phyloP scores from a whole-genome alignment of 192 early-diverging fungal genomes.

The Haplosporangium gracile region DNA sequence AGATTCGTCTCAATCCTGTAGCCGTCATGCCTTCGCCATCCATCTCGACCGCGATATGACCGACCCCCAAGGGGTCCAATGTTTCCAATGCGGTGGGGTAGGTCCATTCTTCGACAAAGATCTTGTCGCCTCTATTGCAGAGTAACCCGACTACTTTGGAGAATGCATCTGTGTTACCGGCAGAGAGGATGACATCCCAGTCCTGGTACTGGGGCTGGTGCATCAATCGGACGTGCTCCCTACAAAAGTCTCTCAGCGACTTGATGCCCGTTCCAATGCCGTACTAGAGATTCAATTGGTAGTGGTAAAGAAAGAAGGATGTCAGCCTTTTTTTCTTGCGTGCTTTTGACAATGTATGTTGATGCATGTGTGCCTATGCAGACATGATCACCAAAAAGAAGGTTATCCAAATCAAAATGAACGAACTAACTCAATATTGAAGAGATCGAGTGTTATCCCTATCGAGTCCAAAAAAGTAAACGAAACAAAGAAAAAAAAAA shows the following conservation, averaged over 20 bases:
- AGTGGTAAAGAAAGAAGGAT: not conserved
- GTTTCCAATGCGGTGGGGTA: slow-evolving; percentile 72
- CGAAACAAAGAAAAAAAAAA: not conserved
- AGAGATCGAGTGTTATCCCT: not conserved
- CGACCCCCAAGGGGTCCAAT: slow-evolving; percentile 64
- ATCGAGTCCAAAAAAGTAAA: slow-evolving; percentile 9
- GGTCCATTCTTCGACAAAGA: slow-evolving; percentile 75
- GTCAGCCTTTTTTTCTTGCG: not conserved
- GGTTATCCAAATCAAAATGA: not conserved
- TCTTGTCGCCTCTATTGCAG: slow-evolving; percentile 67
- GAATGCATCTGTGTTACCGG: slow-evolving; percentile 74
- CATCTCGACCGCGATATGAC: slow-evolving; percentile 63
- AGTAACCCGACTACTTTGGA: slow-evolving; percentile 70
- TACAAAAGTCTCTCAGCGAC: slow-evolving; percentile 60
- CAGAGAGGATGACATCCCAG: slow-evolving; percentile 75
- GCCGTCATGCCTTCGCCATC: slow-evolving; percentile 75
- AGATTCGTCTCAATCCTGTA: slow-evolving; percentile 60
- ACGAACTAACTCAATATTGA: not conserved
- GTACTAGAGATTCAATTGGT: slow-evolving; percentile 61
- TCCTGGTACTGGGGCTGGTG: slow-evolving; percentile 68
- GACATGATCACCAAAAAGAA: not conserved
- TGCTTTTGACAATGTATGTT: not conserved
- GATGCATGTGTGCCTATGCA: not conserved
- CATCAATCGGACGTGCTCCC: slow-evolving; percentile 61
- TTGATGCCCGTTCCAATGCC: slow-evolving; percentile 66